A percentile compares a stretch with the other conserved stretches of the same genome.
phyloP scores from a whole-genome alignment of 768 basidiomycete species.

The Leucocoprinus sp. region DNA sequence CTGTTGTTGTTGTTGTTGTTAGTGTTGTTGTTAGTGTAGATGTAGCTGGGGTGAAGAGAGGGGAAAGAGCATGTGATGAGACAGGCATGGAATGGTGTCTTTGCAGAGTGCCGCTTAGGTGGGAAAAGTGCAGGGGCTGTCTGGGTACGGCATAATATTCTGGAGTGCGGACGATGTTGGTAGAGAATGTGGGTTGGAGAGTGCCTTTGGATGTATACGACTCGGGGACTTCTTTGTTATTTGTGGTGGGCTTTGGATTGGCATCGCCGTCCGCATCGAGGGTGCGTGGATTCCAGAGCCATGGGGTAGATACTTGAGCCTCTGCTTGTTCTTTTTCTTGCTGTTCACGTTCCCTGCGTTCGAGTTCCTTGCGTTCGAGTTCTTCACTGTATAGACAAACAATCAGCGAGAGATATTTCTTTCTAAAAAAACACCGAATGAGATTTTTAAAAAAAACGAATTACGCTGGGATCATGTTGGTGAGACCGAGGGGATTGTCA shows the following conservation, averaged over 20 bases:
- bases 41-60: slow-evolving; percentile 29
- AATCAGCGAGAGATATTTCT: too few relatives aligned
- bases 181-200: slow-evolving; percentile 60
- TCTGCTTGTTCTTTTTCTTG: slow-evolving; percentile 11
- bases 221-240: slow-evolving; percentile 21
- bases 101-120: too few relatives aligned
- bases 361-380: slow-evolving; percentile 25
- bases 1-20: too few relatives aligned
- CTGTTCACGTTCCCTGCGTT: slow-evolving; percentile 19
- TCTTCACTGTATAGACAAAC: neutral
- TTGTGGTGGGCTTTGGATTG: slow-evolving; percentile 6
- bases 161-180: slow-evolving; percentile 64
- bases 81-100: slow-evolving; percentile 28
- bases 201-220: slow-evolving; percentile 43
- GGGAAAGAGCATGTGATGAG: slow-evolving; percentile 34
- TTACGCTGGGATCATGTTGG: slow-evolving; percentile 58
- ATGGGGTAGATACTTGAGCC: slow-evolving; percentile 46
- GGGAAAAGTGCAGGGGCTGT: too few relatives aligned
- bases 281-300: slow-evolving; percentile 62
- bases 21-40: too few relatives aligned
- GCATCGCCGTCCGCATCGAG: slow-evolving; percentile 25
- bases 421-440: too few relatives aligned
- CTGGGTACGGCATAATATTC: slow-evolving; percentile 38
- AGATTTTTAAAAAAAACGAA: slow-evolving; percentile 25
- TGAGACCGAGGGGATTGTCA: slow-evolving; percentile 58